Evolutionary conservation across 306 rosid species (phyloP).

Genomic region (Elaeagnus macrophylla): DNA sequence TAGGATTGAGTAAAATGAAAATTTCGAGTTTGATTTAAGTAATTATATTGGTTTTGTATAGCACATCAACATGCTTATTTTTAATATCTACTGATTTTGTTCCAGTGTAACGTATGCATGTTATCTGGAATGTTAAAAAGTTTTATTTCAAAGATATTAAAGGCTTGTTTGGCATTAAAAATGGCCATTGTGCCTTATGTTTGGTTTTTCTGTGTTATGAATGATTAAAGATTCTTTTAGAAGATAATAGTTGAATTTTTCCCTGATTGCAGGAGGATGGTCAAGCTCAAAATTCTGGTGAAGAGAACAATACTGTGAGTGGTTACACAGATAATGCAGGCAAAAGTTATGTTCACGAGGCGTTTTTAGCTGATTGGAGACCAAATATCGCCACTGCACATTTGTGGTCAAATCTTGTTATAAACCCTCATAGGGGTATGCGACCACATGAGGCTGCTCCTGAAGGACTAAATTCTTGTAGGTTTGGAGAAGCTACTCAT

Average conservation of each 20-base stretch:
- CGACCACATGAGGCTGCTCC: conserved; percentile 26
- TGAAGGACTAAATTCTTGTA: conserved; percentile 22
- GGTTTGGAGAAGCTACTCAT: conserved; percentile 33
- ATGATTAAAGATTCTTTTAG: conserved; percentile 17
- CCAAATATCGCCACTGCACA: conserved; percentile 38
- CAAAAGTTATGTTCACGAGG: conserved; percentile 64
- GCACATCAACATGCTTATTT: no score
- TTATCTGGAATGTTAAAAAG: no score
- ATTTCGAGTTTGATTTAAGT: neutral
- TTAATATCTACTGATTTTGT: no score
- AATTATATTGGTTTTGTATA: neutral
- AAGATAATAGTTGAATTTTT: conserved; percentile 20
- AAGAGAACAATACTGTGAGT: conserved; percentile 26
- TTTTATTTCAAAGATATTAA: no score
- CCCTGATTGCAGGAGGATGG: conserved; percentile 42
- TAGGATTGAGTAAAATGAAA: neutral
- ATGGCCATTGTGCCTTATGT: neutral
- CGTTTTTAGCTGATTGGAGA: conserved; percentile 85
- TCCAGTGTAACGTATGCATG: no score
- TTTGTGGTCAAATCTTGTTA: conserved; percentile 30
- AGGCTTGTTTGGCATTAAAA: no score
- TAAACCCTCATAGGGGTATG: conserved; percentile 33
- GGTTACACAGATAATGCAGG: conserved; percentile 42
- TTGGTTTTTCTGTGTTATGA: conserved; percentile 1
- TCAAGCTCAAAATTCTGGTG: conserved; percentile 43